A percentile compares a stretch with the other conserved stretches of the same genome.
These are phyloP conservation scores for Penicillium ucsense DNA, from an alignment of 495 filamentous ascomycete genomes.

Conservation along the genomic window DNA sequence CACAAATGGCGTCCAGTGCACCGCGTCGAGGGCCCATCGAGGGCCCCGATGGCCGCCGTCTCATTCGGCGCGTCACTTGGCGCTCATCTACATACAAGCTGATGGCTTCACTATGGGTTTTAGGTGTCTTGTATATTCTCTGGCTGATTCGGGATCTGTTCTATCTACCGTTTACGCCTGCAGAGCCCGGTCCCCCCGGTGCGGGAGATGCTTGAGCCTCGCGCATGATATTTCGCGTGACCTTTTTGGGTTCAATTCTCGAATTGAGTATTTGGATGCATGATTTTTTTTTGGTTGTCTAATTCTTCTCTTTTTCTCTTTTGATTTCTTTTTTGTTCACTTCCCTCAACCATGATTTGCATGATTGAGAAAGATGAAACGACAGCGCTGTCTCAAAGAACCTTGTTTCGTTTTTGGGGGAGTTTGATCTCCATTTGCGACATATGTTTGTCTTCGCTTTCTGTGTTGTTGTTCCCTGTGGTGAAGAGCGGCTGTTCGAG, in stretches of 20 bases:
- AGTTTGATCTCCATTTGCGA: no score
- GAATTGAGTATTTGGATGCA: no score
- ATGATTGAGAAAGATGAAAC: no score
- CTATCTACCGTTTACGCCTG: conserved; percentile 27
- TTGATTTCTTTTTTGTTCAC: neutral
- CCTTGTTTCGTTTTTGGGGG: no score
- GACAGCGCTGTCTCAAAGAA: no score
- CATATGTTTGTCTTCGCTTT: no score
- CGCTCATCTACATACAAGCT: conserved; percentile 41
- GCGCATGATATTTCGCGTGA: neutral
- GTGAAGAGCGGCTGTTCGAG: no score
- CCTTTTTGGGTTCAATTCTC: neutral
- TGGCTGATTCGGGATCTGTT: conserved; percentile 40
- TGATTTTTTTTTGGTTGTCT: neutral
- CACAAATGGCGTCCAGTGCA: neutral
- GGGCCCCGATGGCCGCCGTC: conserved; percentile 33
- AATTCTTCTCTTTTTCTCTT: neutral
- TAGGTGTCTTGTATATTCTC: conserved; percentile 38
- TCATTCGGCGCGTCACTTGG: conserved; percentile 42
- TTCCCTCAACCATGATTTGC: neutral
- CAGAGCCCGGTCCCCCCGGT: conserved; percentile 8
- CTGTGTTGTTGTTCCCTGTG: no score
- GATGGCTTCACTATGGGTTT: conserved; percentile 38
- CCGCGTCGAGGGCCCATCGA: conserved; percentile 35
- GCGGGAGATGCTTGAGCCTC: conserved; percentile 2